Evolutionary conservation across 176 grass and related monocot genomes (phyloP).

Genomic region (Alopecurus myosuroides): DNA sequence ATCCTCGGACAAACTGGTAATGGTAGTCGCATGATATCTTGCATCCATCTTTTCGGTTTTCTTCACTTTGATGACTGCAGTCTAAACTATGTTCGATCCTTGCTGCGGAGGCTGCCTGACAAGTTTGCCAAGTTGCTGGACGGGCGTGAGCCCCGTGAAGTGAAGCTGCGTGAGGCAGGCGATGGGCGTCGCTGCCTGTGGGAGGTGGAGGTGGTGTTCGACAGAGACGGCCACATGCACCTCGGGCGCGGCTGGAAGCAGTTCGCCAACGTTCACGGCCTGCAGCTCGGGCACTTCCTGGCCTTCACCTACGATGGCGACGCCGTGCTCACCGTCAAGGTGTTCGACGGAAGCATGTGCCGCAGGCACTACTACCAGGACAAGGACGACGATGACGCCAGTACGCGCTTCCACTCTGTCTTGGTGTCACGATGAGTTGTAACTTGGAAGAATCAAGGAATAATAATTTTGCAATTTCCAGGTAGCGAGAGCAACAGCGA

Average conservation of each 20-base stretch:
- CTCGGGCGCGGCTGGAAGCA: slow-evolving; percentile 11
- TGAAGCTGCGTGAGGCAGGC: not conserved
- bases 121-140: not conserved
- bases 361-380: not conserved
- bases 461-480: not conserved
- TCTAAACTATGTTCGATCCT: not conserved
- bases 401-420: too few species aligned
- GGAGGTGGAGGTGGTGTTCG: slow-evolving; percentile 15
- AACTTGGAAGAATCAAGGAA: not conserved
- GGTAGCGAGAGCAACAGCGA: not conserved
- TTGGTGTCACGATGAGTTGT: not conserved
- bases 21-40: too few species aligned
- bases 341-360: slow-evolving; percentile 30
- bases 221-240: not conserved
- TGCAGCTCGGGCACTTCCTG: slow-evolving; percentile 5
- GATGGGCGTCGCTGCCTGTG: not conserved
- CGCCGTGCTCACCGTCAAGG: slow-evolving; percentile 5
- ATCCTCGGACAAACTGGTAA: slow-evolving; percentile 21
- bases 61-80: not conserved
- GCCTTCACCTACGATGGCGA: slow-evolving; percentile 20
- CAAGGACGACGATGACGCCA: not conserved
- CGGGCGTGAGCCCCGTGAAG: not conserved
- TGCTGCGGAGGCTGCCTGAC: not conserved
- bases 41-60: not conserved
- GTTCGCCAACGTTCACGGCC: slow-evolving; percentile 20